Base-by-base conservation (phyloP, 108 stramenopile genomes). In the Tribonema minus region DNA sequence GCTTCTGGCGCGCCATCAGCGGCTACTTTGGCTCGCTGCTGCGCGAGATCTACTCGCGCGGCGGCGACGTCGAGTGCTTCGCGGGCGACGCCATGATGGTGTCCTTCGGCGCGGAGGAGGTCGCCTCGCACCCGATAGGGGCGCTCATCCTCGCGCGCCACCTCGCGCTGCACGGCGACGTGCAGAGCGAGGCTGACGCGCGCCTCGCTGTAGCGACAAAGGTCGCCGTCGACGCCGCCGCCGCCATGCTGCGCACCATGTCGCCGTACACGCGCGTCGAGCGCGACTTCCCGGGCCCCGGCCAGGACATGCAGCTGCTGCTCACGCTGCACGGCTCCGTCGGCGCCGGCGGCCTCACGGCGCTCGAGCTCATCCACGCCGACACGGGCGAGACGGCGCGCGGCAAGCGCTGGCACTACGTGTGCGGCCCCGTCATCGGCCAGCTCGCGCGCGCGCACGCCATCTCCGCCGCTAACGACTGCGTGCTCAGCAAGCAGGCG, bases 51-150 rank as follows among this genome's bases (percentile, higher is more conserved):
- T 31, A 72, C 59, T 25, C 40, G 1, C 40, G 59, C 20, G 72
- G 72, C 35, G 72, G 72, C 7, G 72, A 72, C 25, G 36, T 72
- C 7, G 72, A 72, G 9, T 72, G 72, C 20, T 72, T 72, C 35
- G 72, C 72, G 28, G 72, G 72, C 1, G 72, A 72, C 34, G 72
- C 72, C 26, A 72, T 72, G 9, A 38, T 72, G 36, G 25, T 72
- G 9, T 36, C 37, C n/a, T 72, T 61, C 38, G 72, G 60, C 72
- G 7, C 20, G 27, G 61, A 72, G 34, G 35, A n/a, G 37, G 33
- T 72, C 40, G 72, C 6, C 37, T 5, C 33, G 61, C 59, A 72
- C 72, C 29, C 59, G 36, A 3, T 33, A 61, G 61, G 28, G 9
- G 6, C 0, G 61, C n/a, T n/a, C 40, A 25, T 6, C 15, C 33